Evolutionary conservation across 1,139 yeast species (phyloP).

Genomic region (Scheffersomyces lignicola): DNA sequence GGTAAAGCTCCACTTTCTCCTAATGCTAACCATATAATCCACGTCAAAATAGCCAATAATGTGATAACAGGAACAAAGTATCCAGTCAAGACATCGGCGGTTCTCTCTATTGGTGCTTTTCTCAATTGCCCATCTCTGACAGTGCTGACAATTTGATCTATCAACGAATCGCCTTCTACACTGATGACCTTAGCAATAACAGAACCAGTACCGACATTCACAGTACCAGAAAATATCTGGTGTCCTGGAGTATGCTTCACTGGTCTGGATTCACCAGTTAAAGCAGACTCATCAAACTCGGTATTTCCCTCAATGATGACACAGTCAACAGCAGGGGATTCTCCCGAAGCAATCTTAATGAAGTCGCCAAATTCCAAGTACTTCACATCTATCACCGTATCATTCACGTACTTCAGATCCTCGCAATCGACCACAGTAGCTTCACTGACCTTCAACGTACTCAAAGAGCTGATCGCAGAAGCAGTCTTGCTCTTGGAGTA

Average conservation of each 20-base stretch:
- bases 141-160: conserved; percentile 68
- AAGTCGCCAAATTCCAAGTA: conserved; percentile 64
- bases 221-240: conserved; percentile 71
- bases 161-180: conserved; percentile 61
- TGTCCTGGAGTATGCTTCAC: conserved; percentile 54
- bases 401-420: conserved; percentile 25
- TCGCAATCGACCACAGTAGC: conserved; percentile 47
- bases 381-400: conserved; percentile 45
- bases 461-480: conserved; percentile 57
- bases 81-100: conserved; percentile 71
- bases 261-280: conserved; percentile 70
- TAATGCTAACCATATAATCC: conserved; percentile 66
- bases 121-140: conserved; percentile 74
- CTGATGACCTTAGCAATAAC: conserved; percentile 60
- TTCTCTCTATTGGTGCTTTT: conserved; percentile 72
- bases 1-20: conserved; percentile 61
- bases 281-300: conserved; percentile 72
- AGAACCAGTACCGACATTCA: conserved; percentile 58
- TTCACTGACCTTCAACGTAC: conserved; percentile 48
- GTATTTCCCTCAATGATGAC: conserved; percentile 57
- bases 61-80: conserved; percentile 72
- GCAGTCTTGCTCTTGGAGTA: conserved; percentile 68
- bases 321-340: conserved; percentile 73
- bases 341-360: conserved; percentile 62
- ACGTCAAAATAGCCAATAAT: conserved; percentile 57